Conservation (phyloP, 176 grass and related monocot species). For the Musa itinerans region DNA sequence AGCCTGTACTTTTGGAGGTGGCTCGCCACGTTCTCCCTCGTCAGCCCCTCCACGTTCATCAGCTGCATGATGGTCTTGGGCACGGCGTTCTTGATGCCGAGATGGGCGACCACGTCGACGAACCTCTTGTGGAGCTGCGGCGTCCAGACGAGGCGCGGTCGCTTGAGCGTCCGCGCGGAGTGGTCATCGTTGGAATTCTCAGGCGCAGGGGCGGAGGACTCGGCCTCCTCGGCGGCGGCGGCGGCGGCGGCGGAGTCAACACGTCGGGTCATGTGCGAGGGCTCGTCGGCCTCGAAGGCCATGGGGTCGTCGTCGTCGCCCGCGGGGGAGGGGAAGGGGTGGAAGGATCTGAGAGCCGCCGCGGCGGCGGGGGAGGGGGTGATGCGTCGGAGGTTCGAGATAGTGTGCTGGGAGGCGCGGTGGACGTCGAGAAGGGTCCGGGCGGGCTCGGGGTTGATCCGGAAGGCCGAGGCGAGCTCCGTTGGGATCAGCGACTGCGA, state of each 20-base stretch:
- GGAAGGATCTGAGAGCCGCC: background rate
- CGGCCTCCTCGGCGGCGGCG: constrained; percentile 19
- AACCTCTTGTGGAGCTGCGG: constrained; percentile 89
- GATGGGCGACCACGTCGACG: constrained; percentile 82
- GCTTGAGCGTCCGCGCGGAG: constrained; percentile 22
- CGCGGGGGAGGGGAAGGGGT: constrained; percentile 16
- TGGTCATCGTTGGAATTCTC: constrained; percentile 8
- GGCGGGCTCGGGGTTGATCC: constrained; percentile 62
- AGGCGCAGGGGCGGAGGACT: constrained; percentile 14
- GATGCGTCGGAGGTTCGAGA: constrained; percentile 41
- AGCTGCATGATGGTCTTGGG: constrained; percentile 93
- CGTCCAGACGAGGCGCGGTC: constrained; percentile 67
- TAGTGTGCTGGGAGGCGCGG: constrained; percentile 50
- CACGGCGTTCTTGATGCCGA: constrained; percentile 76
- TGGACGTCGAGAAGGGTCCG: constrained; percentile 55
- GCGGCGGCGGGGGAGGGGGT: constrained; percentile 17
- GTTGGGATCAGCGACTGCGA: constrained; percentile 58
- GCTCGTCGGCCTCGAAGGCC: background rate
- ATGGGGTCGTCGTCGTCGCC: constrained; percentile 7
- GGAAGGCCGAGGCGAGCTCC: constrained; percentile 55
- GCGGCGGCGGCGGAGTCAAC: constrained; percentile 9
- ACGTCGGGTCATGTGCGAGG: background rate
- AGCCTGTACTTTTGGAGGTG: constrained; percentile 87
- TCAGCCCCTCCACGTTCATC: constrained; percentile 86
- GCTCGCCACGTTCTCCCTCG: constrained; percentile 71